Percentiles rank a stretch among this genome's conserved stretches.
Conservation (phyloP, 2,329 filamentous ascomycete species). For the Apiospora marii region DNA sequence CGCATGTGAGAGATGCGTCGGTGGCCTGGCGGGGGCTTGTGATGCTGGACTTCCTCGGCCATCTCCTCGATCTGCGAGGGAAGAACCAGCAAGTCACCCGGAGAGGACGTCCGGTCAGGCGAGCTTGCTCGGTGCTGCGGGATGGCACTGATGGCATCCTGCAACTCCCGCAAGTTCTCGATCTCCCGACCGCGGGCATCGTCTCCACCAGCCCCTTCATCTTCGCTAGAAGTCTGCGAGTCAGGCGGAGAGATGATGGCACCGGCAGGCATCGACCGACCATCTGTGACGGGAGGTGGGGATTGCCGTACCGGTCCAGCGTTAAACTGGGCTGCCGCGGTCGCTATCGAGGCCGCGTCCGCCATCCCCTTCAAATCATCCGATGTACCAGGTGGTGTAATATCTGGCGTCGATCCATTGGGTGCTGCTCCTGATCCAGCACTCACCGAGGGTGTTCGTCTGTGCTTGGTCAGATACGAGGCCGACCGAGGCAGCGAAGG, state of each 20-base stretch:
- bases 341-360: slow-evolving; percentile 59
- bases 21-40: slow-evolving; percentile 54
- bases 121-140: slow-evolving; percentile 70
- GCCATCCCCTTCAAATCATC: slow-evolving; percentile 58
- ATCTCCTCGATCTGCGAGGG: slow-evolving; percentile 44
- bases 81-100: slow-evolving; percentile 46
- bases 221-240: slow-evolving; percentile 75
- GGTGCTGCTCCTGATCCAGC: slow-evolving; percentile 10
- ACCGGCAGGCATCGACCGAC: slow-evolving; percentile 76
- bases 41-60: slow-evolving; percentile 52
- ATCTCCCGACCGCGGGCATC: slow-evolving; percentile 53
- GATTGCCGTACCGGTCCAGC: slow-evolving; percentile 77
- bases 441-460: slow-evolving; percentile 62
- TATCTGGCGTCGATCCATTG: slow-evolving; percentile 47
- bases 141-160: slow-evolving; percentile 84
- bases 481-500: slow-evolving; percentile 69
- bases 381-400: slow-evolving; percentile 58
- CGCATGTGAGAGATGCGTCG: slow-evolving; percentile 59
- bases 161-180: slow-evolving; percentile 70
- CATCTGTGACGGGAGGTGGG: slow-evolving; percentile 80
- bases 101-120: slow-evolving; percentile 50
- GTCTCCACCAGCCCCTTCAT: slow-evolving; percentile 67
- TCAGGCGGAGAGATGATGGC: slow-evolving; percentile 93
- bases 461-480: slow-evolving; percentile 71
- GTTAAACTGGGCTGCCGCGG: slow-evolving; percentile 25